These are phyloP conservation scores for Carpinus viminea DNA, from an alignment of 306 rosid species.

Conservation along the genomic window DNA sequence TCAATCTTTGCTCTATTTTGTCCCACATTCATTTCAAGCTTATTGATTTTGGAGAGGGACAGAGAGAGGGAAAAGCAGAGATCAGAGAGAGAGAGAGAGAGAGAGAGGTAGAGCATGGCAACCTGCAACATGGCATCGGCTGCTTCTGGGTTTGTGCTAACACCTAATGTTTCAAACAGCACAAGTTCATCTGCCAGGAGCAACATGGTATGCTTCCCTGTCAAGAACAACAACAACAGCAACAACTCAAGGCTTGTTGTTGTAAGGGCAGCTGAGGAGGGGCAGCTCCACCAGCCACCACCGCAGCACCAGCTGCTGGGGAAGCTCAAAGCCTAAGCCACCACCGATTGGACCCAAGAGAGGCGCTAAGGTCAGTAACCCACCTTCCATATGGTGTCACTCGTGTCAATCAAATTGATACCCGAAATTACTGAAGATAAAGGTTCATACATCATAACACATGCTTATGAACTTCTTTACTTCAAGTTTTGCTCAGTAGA, in stretches of 20 bases:
- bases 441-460: neutral
- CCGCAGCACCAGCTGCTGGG: slow-evolving; percentile 38
- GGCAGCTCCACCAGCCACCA: slow-evolving; percentile 41
- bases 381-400: too few species aligned
- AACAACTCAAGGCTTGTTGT: slow-evolving; percentile 49
- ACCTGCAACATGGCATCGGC: slow-evolving; percentile 72
- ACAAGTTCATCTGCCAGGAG: slow-evolving; percentile 34
- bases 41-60: slow-evolving; percentile 4
- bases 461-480: neutral
- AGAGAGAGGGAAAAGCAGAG: neutral
- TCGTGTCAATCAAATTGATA: too few species aligned
- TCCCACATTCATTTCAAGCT: slow-evolving; percentile 14
- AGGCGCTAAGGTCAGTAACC: slow-evolving; percentile 62
- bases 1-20: slow-evolving; percentile 17
- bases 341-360: slow-evolving; percentile 96
- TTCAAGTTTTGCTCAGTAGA: too few species aligned
- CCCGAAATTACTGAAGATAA: too few species aligned
- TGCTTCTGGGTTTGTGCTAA: slow-evolving; percentile 66
- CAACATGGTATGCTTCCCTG: slow-evolving; percentile 44
- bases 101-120: slow-evolving; percentile 41
- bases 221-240: slow-evolving; percentile 23
- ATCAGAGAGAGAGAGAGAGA: neutral
- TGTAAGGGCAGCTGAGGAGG: slow-evolving; percentile 67
- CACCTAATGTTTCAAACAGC: slow-evolving; percentile 48
- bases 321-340: slow-evolving; percentile 67